Evolutionary conservation across 805 yeast genomes (phyloP).

Genomic region (Suhomyces pyralidae): DNA sequence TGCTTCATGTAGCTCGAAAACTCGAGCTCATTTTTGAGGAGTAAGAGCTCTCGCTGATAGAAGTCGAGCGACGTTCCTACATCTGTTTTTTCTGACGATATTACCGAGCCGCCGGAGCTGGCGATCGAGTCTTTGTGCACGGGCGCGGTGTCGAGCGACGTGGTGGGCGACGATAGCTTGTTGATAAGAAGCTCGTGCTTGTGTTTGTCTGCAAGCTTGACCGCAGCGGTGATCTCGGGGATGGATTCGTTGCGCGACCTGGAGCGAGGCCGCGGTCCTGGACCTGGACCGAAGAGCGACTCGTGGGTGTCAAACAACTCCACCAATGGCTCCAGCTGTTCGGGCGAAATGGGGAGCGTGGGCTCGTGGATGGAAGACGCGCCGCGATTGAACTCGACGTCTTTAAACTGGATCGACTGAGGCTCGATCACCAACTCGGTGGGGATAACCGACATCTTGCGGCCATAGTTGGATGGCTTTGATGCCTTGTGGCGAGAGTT

Average conservation of each 20-base stretch:
- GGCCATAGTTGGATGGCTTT: constrained; percentile 11
- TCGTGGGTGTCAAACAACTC: constrained; percentile 32
- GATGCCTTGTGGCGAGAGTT: neutral
- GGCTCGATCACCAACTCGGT: constrained; percentile 21
- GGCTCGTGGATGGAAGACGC: neutral
- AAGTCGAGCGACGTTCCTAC: constrained; percentile 35
- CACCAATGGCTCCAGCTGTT: constrained; percentile 7
- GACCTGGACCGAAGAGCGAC: constrained; percentile 26
- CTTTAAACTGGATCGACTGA: constrained; percentile 19
- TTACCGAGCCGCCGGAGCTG: constrained; percentile 1
- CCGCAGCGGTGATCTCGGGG: constrained; percentile 1
- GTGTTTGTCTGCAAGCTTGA: constrained; percentile 12
- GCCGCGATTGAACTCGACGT: constrained; percentile 18
- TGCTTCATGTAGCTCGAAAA: constrained; percentile 54
- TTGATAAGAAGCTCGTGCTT: constrained; percentile 12
- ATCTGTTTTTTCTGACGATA: constrained; percentile 4
- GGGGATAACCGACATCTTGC: constrained; percentile 29
- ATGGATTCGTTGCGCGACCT: neutral
- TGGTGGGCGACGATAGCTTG: constrained; percentile 18
- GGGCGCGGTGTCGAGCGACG: constrained; percentile 19
- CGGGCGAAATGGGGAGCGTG: neutral
- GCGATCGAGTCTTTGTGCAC: constrained; percentile 14
- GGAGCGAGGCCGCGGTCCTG: constrained; percentile 11
- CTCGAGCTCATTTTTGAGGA: constrained; percentile 58
- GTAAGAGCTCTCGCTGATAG: constrained; percentile 56